Conservation (phyloP, 129 eudicot species). For the Solidago caesia region DNA sequence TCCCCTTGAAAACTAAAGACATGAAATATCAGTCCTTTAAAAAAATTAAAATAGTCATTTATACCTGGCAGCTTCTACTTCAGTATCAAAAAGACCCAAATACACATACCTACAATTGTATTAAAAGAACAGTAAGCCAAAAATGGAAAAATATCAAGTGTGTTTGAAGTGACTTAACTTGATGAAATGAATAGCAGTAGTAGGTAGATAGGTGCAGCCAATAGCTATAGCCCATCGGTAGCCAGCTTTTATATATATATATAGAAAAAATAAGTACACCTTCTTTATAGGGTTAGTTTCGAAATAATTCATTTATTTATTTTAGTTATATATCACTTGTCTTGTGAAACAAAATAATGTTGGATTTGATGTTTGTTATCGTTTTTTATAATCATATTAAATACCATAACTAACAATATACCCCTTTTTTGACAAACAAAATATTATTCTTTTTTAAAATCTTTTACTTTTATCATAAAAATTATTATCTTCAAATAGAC, state of each 20-base stretch:
- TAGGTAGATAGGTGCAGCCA: conserved; percentile 34
- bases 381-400: background rate
- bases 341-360: conserved; percentile 15
- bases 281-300: conserved; percentile 39
- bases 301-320: conserved; percentile 14
- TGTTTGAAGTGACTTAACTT: conserved; percentile 40
- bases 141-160: conserved; percentile 34
- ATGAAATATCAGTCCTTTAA: conserved; percentile 31
- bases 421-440: background rate
- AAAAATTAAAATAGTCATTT: conserved; percentile 20
- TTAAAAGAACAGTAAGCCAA: conserved; percentile 15
- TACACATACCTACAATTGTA: conserved; percentile 77
- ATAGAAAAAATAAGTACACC: conserved; percentile 36
- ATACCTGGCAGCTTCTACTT: conserved; percentile 98
- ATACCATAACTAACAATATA: background rate
- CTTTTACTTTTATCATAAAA: background rate
- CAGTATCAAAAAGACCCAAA: conserved; percentile 96
- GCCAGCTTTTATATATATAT: conserved; percentile 40
- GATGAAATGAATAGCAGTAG: conserved; percentile 39
- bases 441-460: background rate
- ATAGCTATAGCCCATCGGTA: conserved; percentile 29
- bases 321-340: conserved; percentile 15
- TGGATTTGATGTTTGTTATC: background rate
- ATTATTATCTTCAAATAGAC: background rate
- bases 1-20: conserved; percentile 2